Base-by-base conservation (phyloP, 345 rosid species). In the Hibiscus tridactylites region DNA sequence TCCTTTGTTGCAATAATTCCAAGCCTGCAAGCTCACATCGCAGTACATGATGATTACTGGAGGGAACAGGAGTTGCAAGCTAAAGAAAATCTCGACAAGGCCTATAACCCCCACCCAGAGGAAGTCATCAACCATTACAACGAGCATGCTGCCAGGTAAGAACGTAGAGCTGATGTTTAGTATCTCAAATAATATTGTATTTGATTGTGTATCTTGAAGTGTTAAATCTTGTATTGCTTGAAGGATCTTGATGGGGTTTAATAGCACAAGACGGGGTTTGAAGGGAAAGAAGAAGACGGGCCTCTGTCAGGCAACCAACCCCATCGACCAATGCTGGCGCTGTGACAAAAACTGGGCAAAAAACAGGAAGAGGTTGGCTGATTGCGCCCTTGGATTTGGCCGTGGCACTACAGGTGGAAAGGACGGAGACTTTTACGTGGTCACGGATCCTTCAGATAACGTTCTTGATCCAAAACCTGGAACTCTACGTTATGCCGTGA, bases 281-380 rank as follows among this genome's bases (percentile, higher is more conserved):
- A 31, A 11, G 69, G 70, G 75, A 68, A 65, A 19, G 59, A 71
- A 35, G 74, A 50, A 50, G 17, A 26, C 2, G 1, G 90, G 90
- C 4, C 81, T 83, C 12, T 93, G 98, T 79, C 7, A 50, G 50
- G 94, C 92, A 47, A 80, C 89, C 26, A 93, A 93, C 81, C 98
- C 98, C 0, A 91, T 93, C 8, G 97, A 93, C 72, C 74, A 83
- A 70, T 91, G 98, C 65, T 93, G 94, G 97, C 83, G 98, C 56
- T 93, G 98, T 73, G 77, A 84, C 71, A 44, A 74, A 2, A 75
- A 87, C 13, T 93, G 98, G 97, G 85, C 80, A 3, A 54, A 61
- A 7, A 75, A 88, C 68, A 84, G 96, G 52, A 76, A 83, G 79
- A 86, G 19, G 74, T 82, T 93, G 1, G 89, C 81, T 3, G 76